Evolutionary conservation across 768 basidiomycete species (phyloP).

Genomic region (Boletus rubroflammeus): DNA sequence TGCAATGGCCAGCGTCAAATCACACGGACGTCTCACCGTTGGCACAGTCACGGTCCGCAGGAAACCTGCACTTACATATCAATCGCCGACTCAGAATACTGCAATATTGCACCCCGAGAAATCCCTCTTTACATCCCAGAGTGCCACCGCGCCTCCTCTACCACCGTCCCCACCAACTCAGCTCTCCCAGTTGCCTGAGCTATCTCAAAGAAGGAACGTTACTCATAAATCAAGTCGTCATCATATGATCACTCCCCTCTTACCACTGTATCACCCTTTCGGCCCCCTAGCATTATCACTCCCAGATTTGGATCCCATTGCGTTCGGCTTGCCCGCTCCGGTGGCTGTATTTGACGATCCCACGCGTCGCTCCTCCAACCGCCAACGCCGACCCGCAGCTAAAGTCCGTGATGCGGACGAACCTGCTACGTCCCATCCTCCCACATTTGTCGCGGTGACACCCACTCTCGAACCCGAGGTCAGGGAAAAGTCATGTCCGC

Average conservation of each 20-base stretch:
- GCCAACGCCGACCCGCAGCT: constrained; percentile 44
- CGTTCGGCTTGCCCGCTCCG: constrained; percentile 53
- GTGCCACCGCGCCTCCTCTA: constrained; percentile 13
- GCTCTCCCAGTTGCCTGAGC: constrained; percentile 10
- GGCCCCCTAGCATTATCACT: constrained; percentile 62
- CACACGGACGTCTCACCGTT: constrained; percentile 7
- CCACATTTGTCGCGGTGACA: constrained; percentile 6
- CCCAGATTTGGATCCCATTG: constrained; percentile 56
- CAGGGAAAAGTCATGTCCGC: constrained; percentile 47
- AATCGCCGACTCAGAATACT: constrained; percentile 46
- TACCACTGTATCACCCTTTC: constrained; percentile 68
- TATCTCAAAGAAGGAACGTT: constrained; percentile 13
- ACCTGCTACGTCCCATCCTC: constrained; percentile 8
- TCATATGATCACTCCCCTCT: constrained; percentile 39
- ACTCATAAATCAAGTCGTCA: constrained; percentile 13
- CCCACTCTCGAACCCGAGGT: constrained; percentile 27
- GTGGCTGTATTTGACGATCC: constrained; percentile 43
- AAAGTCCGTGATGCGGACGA: constrained; percentile 50
- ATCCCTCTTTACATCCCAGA: constrained; percentile 14
- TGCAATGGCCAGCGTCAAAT: constrained; percentile 25
- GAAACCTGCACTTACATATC: constrained; percentile 57
- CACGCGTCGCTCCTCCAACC: constrained; percentile 41
- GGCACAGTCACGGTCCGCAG: constrained; percentile 38
- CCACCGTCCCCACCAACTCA: constrained; percentile 12
- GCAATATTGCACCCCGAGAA: constrained; percentile 22